phyloP scores from a whole-genome alignment of 164 flowering plant species.

The Dillenia suffruticosa region DNA sequence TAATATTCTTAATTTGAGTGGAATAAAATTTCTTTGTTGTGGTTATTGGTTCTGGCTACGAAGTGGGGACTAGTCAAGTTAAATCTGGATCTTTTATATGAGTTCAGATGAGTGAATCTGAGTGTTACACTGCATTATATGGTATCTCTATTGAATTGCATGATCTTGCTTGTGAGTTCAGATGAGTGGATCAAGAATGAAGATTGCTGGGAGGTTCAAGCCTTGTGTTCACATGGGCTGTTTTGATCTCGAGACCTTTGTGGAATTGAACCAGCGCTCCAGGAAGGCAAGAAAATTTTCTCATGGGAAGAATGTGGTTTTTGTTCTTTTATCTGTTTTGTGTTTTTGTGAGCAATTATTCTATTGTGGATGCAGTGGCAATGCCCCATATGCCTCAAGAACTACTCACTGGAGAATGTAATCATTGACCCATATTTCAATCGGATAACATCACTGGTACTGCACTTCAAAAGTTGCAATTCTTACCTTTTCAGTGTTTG shows the following conservation, averaged over 20 bases:
- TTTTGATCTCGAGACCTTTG: constrained; percentile 94
- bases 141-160: too few species aligned
- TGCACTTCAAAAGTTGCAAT: not conserved
- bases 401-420: constrained; percentile 74
- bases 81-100: too few species aligned
- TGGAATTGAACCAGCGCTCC: constrained; percentile 90
- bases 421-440: constrained; percentile 95
- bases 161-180: constrained; percentile 17
- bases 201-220: constrained; percentile 87
- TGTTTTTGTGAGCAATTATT: not conserved
- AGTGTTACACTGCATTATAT: too few species aligned
- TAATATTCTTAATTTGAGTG: too few species aligned
- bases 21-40: too few species aligned
- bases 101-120: too few species aligned
- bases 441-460: constrained; percentile 77
- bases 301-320: not conserved
- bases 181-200: constrained; percentile 99
- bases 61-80: too few species aligned
- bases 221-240: constrained; percentile 97
- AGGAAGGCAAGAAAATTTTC: constrained; percentile 64
- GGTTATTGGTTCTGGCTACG: too few species aligned
- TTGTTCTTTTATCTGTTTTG: constrained; percentile 1
- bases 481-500: too few species aligned
- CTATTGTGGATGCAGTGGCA: constrained; percentile 77
- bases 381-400: constrained; percentile 94